Evolutionary conservation across 2,329 filamentous ascomycete species (phyloP).

Genomic region (Cucurbitaria berberidis): DNA sequence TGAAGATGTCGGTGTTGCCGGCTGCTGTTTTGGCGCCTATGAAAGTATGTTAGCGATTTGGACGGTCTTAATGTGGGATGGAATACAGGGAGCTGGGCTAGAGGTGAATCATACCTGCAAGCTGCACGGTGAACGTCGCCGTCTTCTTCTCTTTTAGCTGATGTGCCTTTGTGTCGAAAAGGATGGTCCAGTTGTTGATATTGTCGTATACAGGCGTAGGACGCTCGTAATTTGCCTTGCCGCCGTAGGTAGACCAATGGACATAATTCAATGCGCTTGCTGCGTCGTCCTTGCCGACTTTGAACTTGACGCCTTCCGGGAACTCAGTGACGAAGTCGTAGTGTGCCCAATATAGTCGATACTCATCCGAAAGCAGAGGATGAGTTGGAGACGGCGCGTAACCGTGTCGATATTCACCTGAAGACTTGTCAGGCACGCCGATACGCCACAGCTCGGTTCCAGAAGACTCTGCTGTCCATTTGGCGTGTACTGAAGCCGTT

Average conservation of each 20-base stretch:
- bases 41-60: neutral
- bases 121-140: conserved; percentile 67
- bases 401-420: conserved; percentile 66
- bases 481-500: conserved; percentile 41
- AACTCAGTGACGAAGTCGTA: conserved; percentile 67
- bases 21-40: conserved; percentile 64
- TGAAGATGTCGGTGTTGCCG: conserved; percentile 65
- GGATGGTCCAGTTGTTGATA: conserved; percentile 24
- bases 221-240: conserved; percentile 57
- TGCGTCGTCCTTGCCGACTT: conserved; percentile 60
- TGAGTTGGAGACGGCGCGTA: conserved; percentile 57
- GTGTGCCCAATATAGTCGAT: conserved; percentile 65
- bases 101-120: conserved; percentile 63
- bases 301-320: conserved; percentile 63
- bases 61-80: neutral
- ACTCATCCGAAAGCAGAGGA: conserved; percentile 61
- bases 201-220: conserved; percentile 53
- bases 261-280: conserved; percentile 65
- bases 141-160: conserved; percentile 50
- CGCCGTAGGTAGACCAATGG: conserved; percentile 69
- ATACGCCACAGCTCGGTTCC: conserved; percentile 67
- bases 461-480: conserved; percentile 61
- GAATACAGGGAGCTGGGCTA: conserved; percentile 50
- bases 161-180: conserved; percentile 20
- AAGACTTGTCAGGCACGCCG: conserved; percentile 66